These are phyloP conservation scores for Euphorbia celastroides DNA, from an alignment of 441 rosid species.

Conservation along the genomic window DNA sequence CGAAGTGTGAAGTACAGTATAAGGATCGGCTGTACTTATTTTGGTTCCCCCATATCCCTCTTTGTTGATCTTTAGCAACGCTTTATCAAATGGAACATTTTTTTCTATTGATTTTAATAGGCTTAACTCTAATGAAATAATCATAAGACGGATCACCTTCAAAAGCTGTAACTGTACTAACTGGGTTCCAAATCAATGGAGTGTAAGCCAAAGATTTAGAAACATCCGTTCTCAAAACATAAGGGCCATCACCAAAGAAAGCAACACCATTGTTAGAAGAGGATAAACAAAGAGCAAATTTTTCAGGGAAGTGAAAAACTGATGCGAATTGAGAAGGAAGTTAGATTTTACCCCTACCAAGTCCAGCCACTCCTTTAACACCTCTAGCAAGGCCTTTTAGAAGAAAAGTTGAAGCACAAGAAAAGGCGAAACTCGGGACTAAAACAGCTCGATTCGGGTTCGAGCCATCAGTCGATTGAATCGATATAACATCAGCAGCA, in stretches of 20 bases:
- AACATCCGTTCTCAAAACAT: background rate
- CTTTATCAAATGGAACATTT: background rate
- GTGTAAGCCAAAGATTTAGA: background rate
- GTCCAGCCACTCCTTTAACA: background rate
- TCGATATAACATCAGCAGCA: background rate
- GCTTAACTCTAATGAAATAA: background rate
- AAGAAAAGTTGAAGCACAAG: background rate
- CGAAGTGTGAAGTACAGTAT: background rate
- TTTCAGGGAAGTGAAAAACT: background rate
- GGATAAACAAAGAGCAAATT: background rate
- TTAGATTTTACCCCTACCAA: no score
- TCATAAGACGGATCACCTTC: background rate
- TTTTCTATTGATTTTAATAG: background rate
- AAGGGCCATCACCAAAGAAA: no score
- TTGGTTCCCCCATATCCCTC: background rate
- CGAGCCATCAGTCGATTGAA: background rate
- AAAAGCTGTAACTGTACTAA: background rate
- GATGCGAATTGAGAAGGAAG: background rate
- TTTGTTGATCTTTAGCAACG: background rate
- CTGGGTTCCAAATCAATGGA: background rate
- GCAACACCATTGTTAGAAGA: background rate
- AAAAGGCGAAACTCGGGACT: background rate
- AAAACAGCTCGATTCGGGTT: background rate
- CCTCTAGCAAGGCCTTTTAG: background rate
- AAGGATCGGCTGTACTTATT: background rate